Evolutionary conservation across 2,329 filamentous ascomycete genomes (phyloP).

Genomic region (Fusarium bulbicola): DNA sequence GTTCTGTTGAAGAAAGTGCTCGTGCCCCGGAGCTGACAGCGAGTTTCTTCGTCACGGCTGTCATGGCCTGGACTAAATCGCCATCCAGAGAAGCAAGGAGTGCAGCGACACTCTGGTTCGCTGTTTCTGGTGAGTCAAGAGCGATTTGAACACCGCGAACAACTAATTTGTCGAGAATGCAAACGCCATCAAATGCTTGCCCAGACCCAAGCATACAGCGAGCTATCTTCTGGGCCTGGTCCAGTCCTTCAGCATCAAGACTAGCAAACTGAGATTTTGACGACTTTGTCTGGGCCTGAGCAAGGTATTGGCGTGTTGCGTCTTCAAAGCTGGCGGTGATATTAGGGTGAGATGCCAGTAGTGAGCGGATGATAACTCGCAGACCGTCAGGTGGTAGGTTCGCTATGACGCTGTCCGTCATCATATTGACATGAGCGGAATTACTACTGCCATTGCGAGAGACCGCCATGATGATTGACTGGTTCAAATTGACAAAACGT

Average conservation of each 20-base stretch:
- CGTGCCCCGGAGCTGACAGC: neutral
- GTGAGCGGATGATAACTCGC: neutral
- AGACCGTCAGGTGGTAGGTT: neutral
- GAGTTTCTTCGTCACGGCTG: neutral
- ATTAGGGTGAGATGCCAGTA: neutral
- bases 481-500: fast-evolving
- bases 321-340: neutral
- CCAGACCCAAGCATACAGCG: neutral
- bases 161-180: neutral
- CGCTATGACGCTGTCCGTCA: neutral
- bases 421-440: neutral
- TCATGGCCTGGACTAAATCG: neutral
- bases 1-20: neutral
- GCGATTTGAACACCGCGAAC: neutral
- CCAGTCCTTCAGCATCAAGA: neutral
- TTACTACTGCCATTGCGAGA: neutral
- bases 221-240: neutral
- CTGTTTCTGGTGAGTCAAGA: neutral
- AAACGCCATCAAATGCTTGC: neutral
- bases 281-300: neutral
- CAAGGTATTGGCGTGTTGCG: neutral
- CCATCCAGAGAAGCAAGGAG: neutral
- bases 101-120: fast-evolving
- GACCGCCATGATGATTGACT: neutral
- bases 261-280: fast-evolving